phyloP scores from a whole-genome alignment of 2,329 filamentous ascomycete genomes.

The Colletotrichum australisinense region DNA sequence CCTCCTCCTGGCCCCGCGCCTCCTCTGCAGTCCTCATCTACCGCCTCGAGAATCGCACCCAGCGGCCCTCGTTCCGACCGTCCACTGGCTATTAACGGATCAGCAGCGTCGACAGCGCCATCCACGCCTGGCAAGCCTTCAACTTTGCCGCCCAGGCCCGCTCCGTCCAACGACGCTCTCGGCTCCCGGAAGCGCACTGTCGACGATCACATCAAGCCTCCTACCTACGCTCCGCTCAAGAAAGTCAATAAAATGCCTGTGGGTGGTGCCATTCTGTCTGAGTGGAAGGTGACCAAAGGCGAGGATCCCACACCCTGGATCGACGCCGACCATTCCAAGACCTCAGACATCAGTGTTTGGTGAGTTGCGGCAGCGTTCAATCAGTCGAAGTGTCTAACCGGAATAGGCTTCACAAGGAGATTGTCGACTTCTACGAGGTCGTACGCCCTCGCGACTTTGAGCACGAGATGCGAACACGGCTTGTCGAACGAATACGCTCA shows the following conservation, averaged over 20 bases:
- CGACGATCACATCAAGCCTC: slow-evolving; percentile 74
- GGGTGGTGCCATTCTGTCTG: slow-evolving; percentile 60
- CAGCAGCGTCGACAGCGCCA: slow-evolving; percentile 36
- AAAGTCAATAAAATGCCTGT: slow-evolving; percentile 60
- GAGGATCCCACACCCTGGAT: slow-evolving; percentile 73
- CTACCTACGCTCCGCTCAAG: slow-evolving; percentile 63
- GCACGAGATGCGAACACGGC: slow-evolving; percentile 75
- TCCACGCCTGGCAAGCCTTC: slow-evolving; percentile 38
- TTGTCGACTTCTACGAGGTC: slow-evolving; percentile 88
- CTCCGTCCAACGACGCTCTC: slow-evolving; percentile 55
- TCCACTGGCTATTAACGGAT: slow-evolving; percentile 27
- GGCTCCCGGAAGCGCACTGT: slow-evolving; percentile 80
- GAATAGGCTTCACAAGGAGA: slow-evolving; percentile 84
- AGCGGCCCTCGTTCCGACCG: slow-evolving; percentile 18
- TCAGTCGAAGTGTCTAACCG: neutral
- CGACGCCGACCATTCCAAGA: slow-evolving; percentile 63
- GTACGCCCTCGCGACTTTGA: slow-evolving; percentile 84
- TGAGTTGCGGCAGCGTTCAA: slow-evolving; percentile 48
- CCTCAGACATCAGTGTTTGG: slow-evolving; percentile 67
- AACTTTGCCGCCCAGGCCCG: slow-evolving; percentile 37
- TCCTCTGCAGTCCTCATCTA: neutral
- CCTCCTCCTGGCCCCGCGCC: slow-evolving; percentile 15
- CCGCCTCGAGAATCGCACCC: neutral
- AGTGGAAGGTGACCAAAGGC: slow-evolving; percentile 61
- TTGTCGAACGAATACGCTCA: slow-evolving; percentile 76